A percentile compares a stretch with the other conserved stretches of the same genome.
Evolutionary conservation across 106 monocot species (phyloP).

Genomic region (Dioscorea zingiberensis): DNA sequence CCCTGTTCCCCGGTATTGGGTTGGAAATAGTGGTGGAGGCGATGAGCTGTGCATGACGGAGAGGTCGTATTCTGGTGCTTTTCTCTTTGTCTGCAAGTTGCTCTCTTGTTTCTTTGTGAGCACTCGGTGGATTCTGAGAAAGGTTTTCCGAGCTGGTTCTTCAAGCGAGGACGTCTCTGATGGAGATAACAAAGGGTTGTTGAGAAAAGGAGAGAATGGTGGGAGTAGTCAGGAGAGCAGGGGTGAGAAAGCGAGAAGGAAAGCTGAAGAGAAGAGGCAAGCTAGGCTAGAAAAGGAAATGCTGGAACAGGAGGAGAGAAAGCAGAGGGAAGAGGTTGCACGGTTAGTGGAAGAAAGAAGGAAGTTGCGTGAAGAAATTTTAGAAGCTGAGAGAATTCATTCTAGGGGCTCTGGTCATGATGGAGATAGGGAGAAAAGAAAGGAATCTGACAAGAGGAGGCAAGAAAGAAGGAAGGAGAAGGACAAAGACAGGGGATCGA

Average conservation of each 20-base stretch:
- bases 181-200: conserved; percentile 30
- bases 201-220: conserved; percentile 39
- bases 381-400: conserved; percentile 56
- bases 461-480: conserved; percentile 60
- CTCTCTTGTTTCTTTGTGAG: conserved; percentile 21
- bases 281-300: conserved; percentile 87
- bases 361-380: conserved; percentile 65
- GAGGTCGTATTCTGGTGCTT: conserved; percentile 35
- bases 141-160: conserved; percentile 34
- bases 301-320: conserved; percentile 92
- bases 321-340: conserved; percentile 90
- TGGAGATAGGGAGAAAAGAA: conserved; percentile 42
- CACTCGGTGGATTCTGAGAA: conserved; percentile 44
- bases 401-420: conserved; percentile 21
- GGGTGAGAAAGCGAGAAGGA: conserved; percentile 76
- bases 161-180: conserved; percentile 33
- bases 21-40: no score
- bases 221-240: conserved; percentile 53
- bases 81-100: conserved; percentile 14
- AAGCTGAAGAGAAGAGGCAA: conserved; percentile 88
- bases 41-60: conserved; percentile 19
- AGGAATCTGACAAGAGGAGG: conserved; percentile 50
- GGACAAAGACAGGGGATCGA: conserved; percentile 60
- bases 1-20: conserved; percentile 15
- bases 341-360: conserved; percentile 82